phyloP scores from a whole-genome alignment of 257 asterid species.

The Nicotiana sylvestris region DNA sequence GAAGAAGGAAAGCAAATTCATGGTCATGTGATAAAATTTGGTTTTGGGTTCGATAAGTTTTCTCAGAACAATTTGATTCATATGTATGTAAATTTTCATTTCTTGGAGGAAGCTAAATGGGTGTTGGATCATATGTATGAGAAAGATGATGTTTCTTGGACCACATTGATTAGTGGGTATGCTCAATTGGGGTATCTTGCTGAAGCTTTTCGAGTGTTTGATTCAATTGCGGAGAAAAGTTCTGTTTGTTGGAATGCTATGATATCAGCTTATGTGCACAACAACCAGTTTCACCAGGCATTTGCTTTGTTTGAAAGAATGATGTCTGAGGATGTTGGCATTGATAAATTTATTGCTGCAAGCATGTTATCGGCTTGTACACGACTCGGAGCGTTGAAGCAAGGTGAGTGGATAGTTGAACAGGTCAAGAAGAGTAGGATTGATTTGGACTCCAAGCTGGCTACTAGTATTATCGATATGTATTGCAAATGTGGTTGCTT shows the following conservation, averaged over 20 bases:
- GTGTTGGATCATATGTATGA: constrained; percentile 44
- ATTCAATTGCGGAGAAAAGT: constrained; percentile 38
- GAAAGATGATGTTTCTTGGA: constrained; percentile 78
- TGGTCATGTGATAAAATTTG: constrained; percentile 53
- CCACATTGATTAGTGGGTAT: constrained; percentile 76
- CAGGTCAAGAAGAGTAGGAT: constrained; percentile 35
- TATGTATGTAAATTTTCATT: constrained; percentile 57
- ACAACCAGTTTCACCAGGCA: constrained; percentile 51
- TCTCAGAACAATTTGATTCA: constrained; percentile 73
- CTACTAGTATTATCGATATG: constrained; percentile 64
- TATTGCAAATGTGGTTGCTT: constrained; percentile 79
- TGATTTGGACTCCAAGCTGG: constrained; percentile 53
- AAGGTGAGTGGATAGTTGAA: constrained; percentile 62
- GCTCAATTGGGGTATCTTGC: constrained; percentile 47
- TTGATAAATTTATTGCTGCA: constrained; percentile 77
- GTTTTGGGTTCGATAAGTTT: constrained; percentile 56
- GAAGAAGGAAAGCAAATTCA: constrained; percentile 62
- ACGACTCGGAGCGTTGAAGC: constrained; percentile 66
- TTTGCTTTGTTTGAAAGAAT: constrained; percentile 52
- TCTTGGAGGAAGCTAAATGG: constrained; percentile 52
- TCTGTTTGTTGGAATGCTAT: constrained; percentile 75
- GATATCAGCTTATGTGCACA: constrained; percentile 64
- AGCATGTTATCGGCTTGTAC: constrained; percentile 81
- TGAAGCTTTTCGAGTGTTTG: constrained; percentile 50
- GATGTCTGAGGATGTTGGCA: constrained; percentile 38